These are phyloP conservation scores for Combretum micranthum DNA, from an alignment of 345 rosid genomes.

Conservation along the genomic window DNA sequence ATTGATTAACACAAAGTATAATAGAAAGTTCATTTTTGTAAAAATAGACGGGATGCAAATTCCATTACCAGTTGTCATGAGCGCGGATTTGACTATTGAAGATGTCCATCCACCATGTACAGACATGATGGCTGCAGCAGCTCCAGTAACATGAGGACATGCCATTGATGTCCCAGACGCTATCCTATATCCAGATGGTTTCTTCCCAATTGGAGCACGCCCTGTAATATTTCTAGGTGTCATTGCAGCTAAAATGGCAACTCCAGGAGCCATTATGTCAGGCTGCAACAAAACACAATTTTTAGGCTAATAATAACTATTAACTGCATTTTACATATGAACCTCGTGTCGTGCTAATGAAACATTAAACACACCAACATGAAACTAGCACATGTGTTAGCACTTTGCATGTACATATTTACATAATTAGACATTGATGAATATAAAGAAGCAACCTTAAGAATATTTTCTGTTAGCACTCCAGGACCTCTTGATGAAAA, in stretches of 20 bases:
- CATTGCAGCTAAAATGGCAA: constrained; percentile 62
- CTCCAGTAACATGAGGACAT: constrained; percentile 81
- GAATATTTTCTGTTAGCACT: constrained; percentile 57
- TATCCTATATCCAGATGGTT: constrained; percentile 32
- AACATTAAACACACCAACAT: no score
- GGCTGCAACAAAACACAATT: no score
- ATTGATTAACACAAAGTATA: no score
- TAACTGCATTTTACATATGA: no score
- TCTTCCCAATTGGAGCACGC: constrained; percentile 19
- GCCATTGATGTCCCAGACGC: constrained; percentile 88
- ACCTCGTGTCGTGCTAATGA: no score
- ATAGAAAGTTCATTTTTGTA: no score
- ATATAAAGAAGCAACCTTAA: constrained; percentile 41
- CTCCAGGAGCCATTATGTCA: constrained; percentile 81
- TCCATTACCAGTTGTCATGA: constrained; percentile 60
- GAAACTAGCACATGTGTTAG: no score
- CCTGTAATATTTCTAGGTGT: constrained; percentile 30
- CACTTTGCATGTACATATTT: no score
- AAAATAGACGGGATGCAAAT: no score
- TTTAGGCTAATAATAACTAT: no score
- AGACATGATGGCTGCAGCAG: constrained; percentile 55
- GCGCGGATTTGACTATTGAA: constrained; percentile 72
- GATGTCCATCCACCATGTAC: constrained; percentile 45
- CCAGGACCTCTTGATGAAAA: constrained; percentile 83
- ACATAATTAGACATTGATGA: background rate